phyloP scores from a whole-genome alignment of 208 protist genomes.

The Kentomonas sorsogonicus region DNA sequence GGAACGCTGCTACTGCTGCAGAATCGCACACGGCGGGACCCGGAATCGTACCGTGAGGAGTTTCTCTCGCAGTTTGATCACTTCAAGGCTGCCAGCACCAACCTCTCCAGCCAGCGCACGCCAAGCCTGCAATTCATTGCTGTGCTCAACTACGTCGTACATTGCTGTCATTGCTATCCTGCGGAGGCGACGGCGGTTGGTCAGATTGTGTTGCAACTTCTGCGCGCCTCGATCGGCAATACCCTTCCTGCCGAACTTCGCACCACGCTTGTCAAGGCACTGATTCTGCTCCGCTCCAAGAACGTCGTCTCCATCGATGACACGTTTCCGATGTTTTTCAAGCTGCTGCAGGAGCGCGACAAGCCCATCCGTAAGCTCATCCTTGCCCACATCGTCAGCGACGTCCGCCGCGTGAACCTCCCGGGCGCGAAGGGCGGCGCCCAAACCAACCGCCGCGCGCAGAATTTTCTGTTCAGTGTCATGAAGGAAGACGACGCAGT shows the following conservation, averaged over 20 bases:
- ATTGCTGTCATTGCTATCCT: constrained; percentile 90
- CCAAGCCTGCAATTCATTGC: constrained; percentile 86
- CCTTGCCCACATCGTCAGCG: constrained; percentile 92
- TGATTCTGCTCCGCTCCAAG: constrained; percentile 93
- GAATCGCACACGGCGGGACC: constrained; percentile 93
- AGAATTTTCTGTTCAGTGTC: constrained; percentile 95
- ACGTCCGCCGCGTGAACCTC: constrained; percentile 93
- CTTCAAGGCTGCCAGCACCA: constrained; percentile 87
- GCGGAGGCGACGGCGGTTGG: constrained; percentile 66
- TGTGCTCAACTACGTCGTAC: constrained; percentile 76
- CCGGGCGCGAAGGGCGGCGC: constrained; percentile 80
- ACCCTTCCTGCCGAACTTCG: constrained; percentile 81
- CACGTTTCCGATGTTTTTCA: constrained; percentile 94
- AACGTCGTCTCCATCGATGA: constrained; percentile 79
- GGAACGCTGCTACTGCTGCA: constrained; percentile 93
- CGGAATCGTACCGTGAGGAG: constrained; percentile 94
- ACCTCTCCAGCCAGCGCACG: constrained; percentile 80
- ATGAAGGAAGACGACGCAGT: constrained; percentile 90
- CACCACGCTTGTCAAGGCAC: constrained; percentile 80
- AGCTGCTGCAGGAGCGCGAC: constrained; percentile 93
- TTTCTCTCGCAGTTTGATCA: constrained; percentile 93
- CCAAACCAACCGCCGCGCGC: constrained; percentile 89
- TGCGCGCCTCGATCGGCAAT: constrained; percentile 67
- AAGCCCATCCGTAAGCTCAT: constrained; percentile 89
- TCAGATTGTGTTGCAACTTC: constrained; percentile 86